phyloP scores from a whole-genome alignment of 2,329 filamentous ascomycete species.

The Madurella fahalii region DNA sequence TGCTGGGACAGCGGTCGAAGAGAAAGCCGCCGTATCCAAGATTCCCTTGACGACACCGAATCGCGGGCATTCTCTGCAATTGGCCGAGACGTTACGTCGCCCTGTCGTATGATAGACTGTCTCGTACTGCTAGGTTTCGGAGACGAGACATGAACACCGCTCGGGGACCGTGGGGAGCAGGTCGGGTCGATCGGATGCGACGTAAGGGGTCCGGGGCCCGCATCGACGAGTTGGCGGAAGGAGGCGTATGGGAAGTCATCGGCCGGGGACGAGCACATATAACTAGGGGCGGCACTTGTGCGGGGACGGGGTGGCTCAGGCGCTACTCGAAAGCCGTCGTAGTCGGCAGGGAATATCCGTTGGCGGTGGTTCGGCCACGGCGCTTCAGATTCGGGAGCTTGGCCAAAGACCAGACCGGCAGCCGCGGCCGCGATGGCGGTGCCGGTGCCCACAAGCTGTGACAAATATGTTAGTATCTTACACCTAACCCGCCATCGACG shows the following conservation, averaged over 20 bases:
- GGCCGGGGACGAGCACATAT: constrained; percentile 26
- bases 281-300: constrained; percentile 40
- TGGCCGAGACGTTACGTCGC: constrained; percentile 35
- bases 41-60: constrained; percentile 58
- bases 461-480: constrained; percentile 16
- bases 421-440: constrained; percentile 58
- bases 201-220: constrained; percentile 20
- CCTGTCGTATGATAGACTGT: constrained; percentile 40
- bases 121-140: constrained; percentile 39
- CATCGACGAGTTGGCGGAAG: constrained; percentile 26
- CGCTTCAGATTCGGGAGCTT: constrained; percentile 42
- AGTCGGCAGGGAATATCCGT: constrained; percentile 30
- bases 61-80: constrained; percentile 47
- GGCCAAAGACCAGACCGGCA: constrained; percentile 56
- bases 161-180: constrained; percentile 29
- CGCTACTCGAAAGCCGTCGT: constrained; percentile 29
- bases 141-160: constrained; percentile 39
- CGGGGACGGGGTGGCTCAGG: constrained; percentile 39
- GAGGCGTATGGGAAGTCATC: constrained; percentile 30
- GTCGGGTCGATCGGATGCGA: constrained; percentile 29
- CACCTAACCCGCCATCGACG: neutral
- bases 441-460: constrained; percentile 57
- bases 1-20: constrained; percentile 61
- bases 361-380: constrained; percentile 31
- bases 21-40: constrained; percentile 71